Evolutionary conservation across 2,329 filamentous ascomycete genomes (phyloP).

Genomic region (Claviceps spartinae): DNA sequence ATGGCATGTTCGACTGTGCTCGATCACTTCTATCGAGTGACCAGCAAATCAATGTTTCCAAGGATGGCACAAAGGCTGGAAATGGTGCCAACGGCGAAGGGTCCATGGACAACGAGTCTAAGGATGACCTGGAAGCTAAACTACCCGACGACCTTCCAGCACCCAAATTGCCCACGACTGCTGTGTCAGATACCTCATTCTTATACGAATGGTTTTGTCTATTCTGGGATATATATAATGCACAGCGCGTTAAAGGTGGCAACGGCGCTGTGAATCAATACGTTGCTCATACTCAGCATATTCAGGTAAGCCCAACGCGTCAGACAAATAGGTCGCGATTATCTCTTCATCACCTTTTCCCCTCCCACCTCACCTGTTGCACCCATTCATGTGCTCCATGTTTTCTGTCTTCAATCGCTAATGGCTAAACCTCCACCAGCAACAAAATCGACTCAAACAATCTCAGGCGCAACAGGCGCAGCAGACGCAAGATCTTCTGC

Average conservation of each 20-base stretch:
- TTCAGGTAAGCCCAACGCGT: constrained; percentile 62
- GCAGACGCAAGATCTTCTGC: constrained; percentile 51
- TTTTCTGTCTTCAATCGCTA: constrained; percentile 1
- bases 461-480: constrained; percentile 38
- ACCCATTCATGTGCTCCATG: neutral
- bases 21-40: constrained; percentile 56
- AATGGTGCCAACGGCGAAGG: constrained; percentile 60
- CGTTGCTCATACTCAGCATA: constrained; percentile 72
- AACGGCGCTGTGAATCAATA: constrained; percentile 58
- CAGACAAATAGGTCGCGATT: neutral
- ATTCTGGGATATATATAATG: constrained; percentile 92
- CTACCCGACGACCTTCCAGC: constrained; percentile 68
- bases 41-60: constrained; percentile 51
- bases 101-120: constrained; percentile 69
- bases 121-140: constrained; percentile 62
- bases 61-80: constrained; percentile 58
- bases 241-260: constrained; percentile 58
- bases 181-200: constrained; percentile 60
- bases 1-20: constrained; percentile 73
- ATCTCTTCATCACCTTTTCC: neutral
- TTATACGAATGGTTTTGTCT: constrained; percentile 96
- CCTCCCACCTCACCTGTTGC: no score
- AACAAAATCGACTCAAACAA: constrained; percentile 60
- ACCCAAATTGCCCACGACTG: constrained; percentile 51
- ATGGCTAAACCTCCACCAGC: constrained; percentile 22